Base-by-base conservation (phyloP, 805 yeast species). In the Starmera quercuum region DNA sequence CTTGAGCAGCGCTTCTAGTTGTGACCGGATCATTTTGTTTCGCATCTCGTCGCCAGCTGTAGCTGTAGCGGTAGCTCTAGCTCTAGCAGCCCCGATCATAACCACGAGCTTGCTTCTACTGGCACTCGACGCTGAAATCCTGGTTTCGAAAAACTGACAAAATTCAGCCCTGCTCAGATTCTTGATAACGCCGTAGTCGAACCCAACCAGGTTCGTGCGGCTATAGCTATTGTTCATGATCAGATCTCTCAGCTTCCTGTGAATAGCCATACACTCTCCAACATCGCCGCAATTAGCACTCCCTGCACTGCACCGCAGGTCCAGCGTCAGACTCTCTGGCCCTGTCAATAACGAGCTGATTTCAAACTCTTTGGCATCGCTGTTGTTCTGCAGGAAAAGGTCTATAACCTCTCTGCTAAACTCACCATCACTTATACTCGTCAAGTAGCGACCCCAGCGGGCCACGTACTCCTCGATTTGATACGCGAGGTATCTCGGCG, bases 181-280 rank as follows among this genome's bases (percentile, higher is more conserved):
- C 14, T 51, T 38, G 0, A 75, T 40, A 0, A 61, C 14, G 0
- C 36, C 25, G 4, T 38, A 7, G 44, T 69, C 73, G 16, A 66
- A 46, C 11, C 33, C 29, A 1, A 38, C 61, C 5, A 56, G 50
- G 26, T 59, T 58, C 6, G 40, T 34, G 20, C 41, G 44, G 9
- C 55, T 54, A 0, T 58, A 46, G 42, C 73, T 75, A 18, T 56
- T 41, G 20, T 28, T 18, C 16, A 28, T 11, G 16, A 79, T 74
- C 36, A 71, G 71, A 34, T 70, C 75, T 69, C 74, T 67, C 25
- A 53, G 42, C 20, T 56, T 56, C 37, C 61, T 65, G 50, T 81
- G 88, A 4, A 47, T 37, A 28, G 53, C 62, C 46, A 66, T 49
- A 1, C 51, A 41, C 9, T 41, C 39, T 12, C 55, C 49, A 6